Evolutionary conservation across 768 basidiomycete genomes (phyloP).

Genomic region (Calvatia gigantea): DNA sequence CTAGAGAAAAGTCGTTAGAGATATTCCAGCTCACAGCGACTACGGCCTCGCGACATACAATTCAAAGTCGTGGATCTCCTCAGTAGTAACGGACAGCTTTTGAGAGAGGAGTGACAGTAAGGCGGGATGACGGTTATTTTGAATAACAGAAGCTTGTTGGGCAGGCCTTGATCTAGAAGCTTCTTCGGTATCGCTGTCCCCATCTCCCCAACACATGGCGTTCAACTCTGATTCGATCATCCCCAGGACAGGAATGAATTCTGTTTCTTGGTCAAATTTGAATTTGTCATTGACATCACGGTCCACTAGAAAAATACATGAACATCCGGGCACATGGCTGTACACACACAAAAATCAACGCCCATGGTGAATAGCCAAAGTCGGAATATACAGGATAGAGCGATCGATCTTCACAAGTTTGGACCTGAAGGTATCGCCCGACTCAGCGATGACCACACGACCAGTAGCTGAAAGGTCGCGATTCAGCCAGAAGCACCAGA

Average conservation of each 20-base stretch:
- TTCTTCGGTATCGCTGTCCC: constrained; percentile 20
- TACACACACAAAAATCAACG: no score
- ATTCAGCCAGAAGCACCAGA: constrained; percentile 94
- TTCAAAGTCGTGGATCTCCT: constrained; percentile 94
- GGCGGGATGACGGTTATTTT: constrained; percentile 78
- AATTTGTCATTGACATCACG: constrained; percentile 60
- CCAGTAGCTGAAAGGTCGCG: constrained; percentile 92
- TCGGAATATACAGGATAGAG: constrained; percentile 88
- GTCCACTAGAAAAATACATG: constrained; percentile 60
- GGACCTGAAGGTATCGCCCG: constrained; percentile 58
- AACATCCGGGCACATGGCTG: no score
- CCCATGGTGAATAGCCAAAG: constrained; percentile 83
- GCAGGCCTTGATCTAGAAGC: constrained; percentile 13
- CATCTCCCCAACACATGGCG: constrained; percentile 23
- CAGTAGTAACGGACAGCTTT: constrained; percentile 70
- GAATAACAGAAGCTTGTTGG: constrained; percentile 51
- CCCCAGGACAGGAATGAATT: constrained; percentile 87
- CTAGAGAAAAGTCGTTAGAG: constrained; percentile 27
- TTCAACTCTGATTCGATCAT: constrained; percentile 65
- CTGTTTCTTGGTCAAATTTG: constrained; percentile 88
- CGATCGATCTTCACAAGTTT: constrained; percentile 80
- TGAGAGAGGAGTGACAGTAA: constrained; percentile 70
- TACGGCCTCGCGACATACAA: constrained; percentile 48
- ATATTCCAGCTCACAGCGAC: background rate
- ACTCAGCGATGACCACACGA: constrained; percentile 68